Evolutionary conservation across 148 eudicot species (phyloP).

Genomic region (Cornus suecica): DNA sequence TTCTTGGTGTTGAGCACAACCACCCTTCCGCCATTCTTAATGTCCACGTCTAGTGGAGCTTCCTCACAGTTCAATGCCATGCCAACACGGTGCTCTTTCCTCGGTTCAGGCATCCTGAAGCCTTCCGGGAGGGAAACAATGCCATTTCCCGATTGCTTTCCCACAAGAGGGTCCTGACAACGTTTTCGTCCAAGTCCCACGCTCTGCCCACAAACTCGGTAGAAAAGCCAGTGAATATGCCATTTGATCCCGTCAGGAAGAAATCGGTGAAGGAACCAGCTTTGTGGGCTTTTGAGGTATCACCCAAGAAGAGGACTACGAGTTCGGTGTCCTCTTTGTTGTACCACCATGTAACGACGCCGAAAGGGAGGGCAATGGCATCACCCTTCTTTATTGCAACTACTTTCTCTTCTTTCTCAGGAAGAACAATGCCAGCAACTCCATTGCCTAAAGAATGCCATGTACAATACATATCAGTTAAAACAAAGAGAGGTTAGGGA

Average conservation of each 20-base stretch:
- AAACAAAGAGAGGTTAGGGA: too few relatives aligned
- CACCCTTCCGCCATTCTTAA: conserved; percentile 65
- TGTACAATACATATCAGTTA: neutral
- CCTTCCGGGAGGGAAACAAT: conserved; percentile 53
- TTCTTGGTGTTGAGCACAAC: conserved; percentile 84
- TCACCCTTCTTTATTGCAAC: conserved; percentile 74
- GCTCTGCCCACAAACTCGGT: conserved; percentile 82
- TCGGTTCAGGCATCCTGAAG: conserved; percentile 69
- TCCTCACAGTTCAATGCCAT: conserved; percentile 78
- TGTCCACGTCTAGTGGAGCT: conserved; percentile 80
- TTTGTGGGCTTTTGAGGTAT: conserved; percentile 72
- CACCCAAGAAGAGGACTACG: conserved; percentile 72
- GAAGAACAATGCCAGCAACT: conserved; percentile 79
- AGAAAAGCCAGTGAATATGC: conserved; percentile 79
- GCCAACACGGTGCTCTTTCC: conserved; percentile 50
- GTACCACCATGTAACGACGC: conserved; percentile 86
- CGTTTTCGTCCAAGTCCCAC: conserved; percentile 66
- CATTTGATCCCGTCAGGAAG: conserved; percentile 69
- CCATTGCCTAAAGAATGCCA: conserved; percentile 49
- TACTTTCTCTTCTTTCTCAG: conserved; percentile 89
- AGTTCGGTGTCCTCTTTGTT: conserved; percentile 76
- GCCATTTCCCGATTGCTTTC: conserved; percentile 48
- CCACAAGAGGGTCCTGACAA: conserved; percentile 59
- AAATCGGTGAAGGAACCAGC: conserved; percentile 72
- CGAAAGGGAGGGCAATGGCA: conserved; percentile 81